Percentiles rank a stretch among this genome's conserved stretches.
Evolutionary conservation across 2,329 filamentous ascomycete genomes (phyloP).

Genomic region (Akanthomyces lecanii): DNA sequence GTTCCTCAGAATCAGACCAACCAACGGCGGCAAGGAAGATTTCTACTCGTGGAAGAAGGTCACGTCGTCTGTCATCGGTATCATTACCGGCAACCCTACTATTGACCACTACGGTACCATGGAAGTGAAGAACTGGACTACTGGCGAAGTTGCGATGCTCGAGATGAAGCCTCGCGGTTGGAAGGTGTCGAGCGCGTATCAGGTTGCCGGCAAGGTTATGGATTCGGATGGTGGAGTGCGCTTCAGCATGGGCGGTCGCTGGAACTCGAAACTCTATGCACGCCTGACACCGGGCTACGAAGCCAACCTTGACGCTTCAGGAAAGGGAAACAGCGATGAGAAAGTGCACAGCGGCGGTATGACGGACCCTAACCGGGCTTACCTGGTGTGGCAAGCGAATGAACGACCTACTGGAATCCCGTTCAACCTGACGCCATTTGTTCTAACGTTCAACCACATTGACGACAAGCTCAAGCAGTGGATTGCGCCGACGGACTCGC

Average conservation of each 20-base stretch:
- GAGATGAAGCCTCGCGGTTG: conserved; percentile 96
- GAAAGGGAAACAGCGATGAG: conserved; percentile 35
- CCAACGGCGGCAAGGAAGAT: conserved; percentile 71
- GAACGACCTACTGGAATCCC: conserved; percentile 76
- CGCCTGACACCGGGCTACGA: conserved; percentile 89
- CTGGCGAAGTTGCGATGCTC: conserved; percentile 80
- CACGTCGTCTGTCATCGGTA: conserved; percentile 94
- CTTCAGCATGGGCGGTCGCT: conserved; percentile 87
- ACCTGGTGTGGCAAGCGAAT: conserved; percentile 91
- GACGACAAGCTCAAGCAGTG: conserved; percentile 73
- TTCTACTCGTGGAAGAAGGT: conserved; percentile 99
- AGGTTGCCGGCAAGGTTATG: conserved; percentile 80
- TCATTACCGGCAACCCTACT: conserved; percentile 92
- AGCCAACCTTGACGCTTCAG: conserved; percentile 59
- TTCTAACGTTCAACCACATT: conserved; percentile 87
- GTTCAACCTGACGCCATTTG: conserved; percentile 96
- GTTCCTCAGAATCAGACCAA: conserved; percentile 83
- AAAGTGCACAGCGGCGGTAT: conserved; percentile 47
- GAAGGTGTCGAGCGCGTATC: conserved; percentile 89
- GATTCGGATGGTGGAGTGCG: conserved; percentile 74
- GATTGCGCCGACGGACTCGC: conserved; percentile 87
- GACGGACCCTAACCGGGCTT: conserved; percentile 68
- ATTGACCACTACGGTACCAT: conserved; percentile 98
- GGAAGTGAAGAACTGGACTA: conserved; percentile 97
- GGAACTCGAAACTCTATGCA: conserved; percentile 97